Evolutionary conservation across 225 moss, liverwort and hornwort genomes (phyloP), one percentile per base, ranked within the genome.

Genomic region (Sphagnum tenellum): DNA sequence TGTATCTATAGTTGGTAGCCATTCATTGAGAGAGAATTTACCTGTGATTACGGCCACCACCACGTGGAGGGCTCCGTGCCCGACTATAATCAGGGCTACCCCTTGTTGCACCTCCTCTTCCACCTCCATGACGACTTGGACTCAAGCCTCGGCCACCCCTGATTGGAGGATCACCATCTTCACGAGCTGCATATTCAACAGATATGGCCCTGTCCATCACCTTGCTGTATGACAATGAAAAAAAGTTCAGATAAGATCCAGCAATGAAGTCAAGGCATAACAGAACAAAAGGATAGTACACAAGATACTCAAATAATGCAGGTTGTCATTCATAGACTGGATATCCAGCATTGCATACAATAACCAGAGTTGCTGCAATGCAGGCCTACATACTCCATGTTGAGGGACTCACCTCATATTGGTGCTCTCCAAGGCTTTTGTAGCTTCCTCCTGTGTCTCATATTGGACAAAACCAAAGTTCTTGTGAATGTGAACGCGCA

Each of bases 381-480:
- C 29, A 1, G 29, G 29, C 29, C 29, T 29, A 29, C 29, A 29
- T 29, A 29, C 29, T 29, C 29, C 29, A 29, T 29, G 29, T 29
- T 29, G 29, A 29, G 29, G 29, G 29, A 29, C 29, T 29, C 73
- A 98, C 98, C 98, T 98, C 89, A 98, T 83, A 61, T 98, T 98
- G 61, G 98, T 98, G 78, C 80, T 79, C 72, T 98, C 93, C 67
- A 98, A 78, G 13, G 98, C 98, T 79, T 98, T 98, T 55, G 98
- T 93, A 53, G 98, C 98, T 74, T 98, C 98, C 50, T 98, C 93
- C 68, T 98, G 98, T 59, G 93, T 82, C 66, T 93, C 98, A 64
- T 93, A 98, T 61, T 98, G 98, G 44, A 98, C 93, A 65, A 93
- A 98, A 12, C 93, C 98, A 71, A 98, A 98, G 68, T 98, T 98